Base-by-base conservation (phyloP, 139 green algal species). In the Micractinium sp. region DNA sequence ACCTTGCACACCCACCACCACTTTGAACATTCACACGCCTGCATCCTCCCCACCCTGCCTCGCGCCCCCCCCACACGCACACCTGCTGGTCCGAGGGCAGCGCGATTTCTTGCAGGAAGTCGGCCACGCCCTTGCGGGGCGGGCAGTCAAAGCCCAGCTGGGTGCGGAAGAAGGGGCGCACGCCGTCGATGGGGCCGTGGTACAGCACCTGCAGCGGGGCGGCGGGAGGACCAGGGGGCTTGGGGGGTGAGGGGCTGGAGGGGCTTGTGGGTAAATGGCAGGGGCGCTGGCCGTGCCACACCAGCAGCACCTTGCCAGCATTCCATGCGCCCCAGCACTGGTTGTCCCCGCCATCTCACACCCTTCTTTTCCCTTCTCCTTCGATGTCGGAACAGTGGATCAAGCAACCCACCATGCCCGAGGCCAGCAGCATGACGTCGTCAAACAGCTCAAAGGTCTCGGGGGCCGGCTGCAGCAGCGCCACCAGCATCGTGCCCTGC, bases 31-130 rank as follows among this genome's bases (percentile, higher is more conserved):
- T n/a, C 18, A 18, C 60, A 14, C 60, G 60, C 22, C 23, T 9
- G 15, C 60, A 14, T 18, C 60, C 60, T 23, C 60, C 60, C 60
- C 60, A 14, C 60, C 14, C 60, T 18, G 15, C 60, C 60, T 18
- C 60, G 18, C 60, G 15, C 60, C 60, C 60, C 60, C 60, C 60
- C 60, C 60, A 67, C 63, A 71, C 63, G 16, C 63, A 22, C 47
- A 63, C 81, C 67, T 80, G 86, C 82, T 95, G 93, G 90, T 95
- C 93, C 9, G 85, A 92, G 36, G 81, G 82, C 39, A 90, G 90
- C 33, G 93, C 93, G 38, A 96, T 92, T 90, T 96, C 94, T 85
- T 96, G 94, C 91, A 96, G 82, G 87, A 96, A 96, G 66, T 97
- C 94, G 60, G 94, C 94, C 61, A 94, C 86, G 71, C 92, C 94